Conservation (phyloP, 2,329 filamentous ascomycete genomes). For the Phaeosphaeria sp. region DNA sequence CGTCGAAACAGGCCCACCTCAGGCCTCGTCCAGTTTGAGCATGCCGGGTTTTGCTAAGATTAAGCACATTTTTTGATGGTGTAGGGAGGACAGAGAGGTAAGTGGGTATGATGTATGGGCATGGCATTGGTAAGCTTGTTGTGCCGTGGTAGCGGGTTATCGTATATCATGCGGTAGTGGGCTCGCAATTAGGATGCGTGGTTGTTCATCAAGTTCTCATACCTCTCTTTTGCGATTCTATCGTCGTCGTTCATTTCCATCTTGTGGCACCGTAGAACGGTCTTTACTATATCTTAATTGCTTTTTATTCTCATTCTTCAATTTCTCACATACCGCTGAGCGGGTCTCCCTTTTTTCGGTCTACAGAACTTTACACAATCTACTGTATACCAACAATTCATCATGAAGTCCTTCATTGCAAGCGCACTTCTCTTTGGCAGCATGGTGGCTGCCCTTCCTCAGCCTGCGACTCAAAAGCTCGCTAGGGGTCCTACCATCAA, state of each 20-base stretch:
- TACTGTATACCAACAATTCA: conserved; percentile 1
- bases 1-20: conserved; percentile 6
- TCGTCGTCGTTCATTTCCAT: conserved; percentile 25
- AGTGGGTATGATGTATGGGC: not conserved
- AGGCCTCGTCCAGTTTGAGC: conserved; percentile 22
- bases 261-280: conserved; percentile 29
- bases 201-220: conserved; percentile 1
- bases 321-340: conserved; percentile 29
- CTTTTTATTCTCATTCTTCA: conserved; percentile 2
- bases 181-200: not conserved
- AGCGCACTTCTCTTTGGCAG: conserved; percentile 11
- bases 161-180: not conserved
- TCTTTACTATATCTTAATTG: conserved; percentile 24
- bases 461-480: conserved; percentile 3
- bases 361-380: conserved; percentile 1
- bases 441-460: conserved; percentile 24
- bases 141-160: not conserved
- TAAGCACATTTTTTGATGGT: conserved; percentile 1
- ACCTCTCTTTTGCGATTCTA: conserved; percentile 8
- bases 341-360: conserved; percentile 16
- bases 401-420: conserved; percentile 21
- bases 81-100: not conserved
- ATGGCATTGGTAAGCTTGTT: not conserved
- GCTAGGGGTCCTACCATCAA: conserved; percentile 4
- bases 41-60: conserved; percentile 8